Base-by-base conservation (phyloP, 305 asterid genomes). In the Caryopteris hybrid region DNA sequence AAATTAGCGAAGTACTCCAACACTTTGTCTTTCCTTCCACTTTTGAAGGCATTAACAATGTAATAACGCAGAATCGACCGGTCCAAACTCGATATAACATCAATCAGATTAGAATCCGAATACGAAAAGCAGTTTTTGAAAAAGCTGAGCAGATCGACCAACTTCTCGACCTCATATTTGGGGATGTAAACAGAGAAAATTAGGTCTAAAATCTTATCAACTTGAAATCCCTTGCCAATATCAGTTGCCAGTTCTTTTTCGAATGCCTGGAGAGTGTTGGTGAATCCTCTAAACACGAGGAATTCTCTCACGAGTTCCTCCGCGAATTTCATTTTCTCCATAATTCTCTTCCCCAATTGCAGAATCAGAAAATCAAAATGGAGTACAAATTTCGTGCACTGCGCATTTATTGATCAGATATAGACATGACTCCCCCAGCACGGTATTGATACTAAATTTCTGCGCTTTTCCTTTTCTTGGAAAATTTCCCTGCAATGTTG, bases 221-320 rank as follows among this genome's bases (percentile, higher is more conserved):
- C 92, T 61, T 91, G 90, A 71, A 88, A 94, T 60, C 88, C 88
- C 78, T 77, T 86, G 76, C 93, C 96, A 54, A 89, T 81, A 76
- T 87, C 97, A 69, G 95, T 88, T 33, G 85, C 85, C 46, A 91
- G 77, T 78, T 94, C 97, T 72, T 85, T 94, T 77, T 84, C 91
- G 79, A 85, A 91, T 16, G 90, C 78, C 70, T 89, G 87, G 42
- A 91, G 85, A 54, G 93, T 83, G 73, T 67, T 83, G 45, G 96
- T 87, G 76, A 94, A 91, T 74, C 99, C 97, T 77, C 99, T 79
- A 73, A 84, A 94, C 38, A 91, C 83, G 20, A 94, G 91, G 59
- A 91, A 94, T 70, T 94, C 99, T 56, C 96, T 78, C 65, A 94
- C 85, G 10, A 94, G 73, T 76, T 94, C 97, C 81, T 91, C 95